Evolutionary conservation across 352 stramenopile species (phyloP), one percentile per base, ranked within the genome.

Genomic region (Phytopythium sindhum): DNA sequence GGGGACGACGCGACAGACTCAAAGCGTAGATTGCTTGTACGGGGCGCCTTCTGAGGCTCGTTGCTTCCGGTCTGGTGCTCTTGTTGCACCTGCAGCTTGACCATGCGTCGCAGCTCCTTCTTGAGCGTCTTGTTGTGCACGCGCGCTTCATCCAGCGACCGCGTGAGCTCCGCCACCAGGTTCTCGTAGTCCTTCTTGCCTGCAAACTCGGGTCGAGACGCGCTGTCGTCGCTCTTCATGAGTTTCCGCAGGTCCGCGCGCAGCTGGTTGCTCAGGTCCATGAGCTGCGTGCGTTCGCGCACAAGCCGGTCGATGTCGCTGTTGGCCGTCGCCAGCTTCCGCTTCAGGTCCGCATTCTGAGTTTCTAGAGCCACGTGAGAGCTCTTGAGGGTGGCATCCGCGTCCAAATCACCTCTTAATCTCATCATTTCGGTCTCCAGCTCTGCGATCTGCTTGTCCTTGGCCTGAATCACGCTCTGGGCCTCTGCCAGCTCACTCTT

Each of bases 61-160:
- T 64, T 51, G 15, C 55, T 41, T 15, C 44, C 57, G 7, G 29
- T 48, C 28, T 54, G 63, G 50, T 61, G 66, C 7, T 76, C 44
- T 26, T 74, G 66, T n/a, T 73, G 61, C 4, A 86, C 68, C 17
- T 90, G 81, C 26, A 87, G n/a, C 62, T 89, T 90, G 12, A 89
- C 70, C 77, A 90, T 85, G 0, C 83, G 72, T 1, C 83, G 76
- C 24, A 94, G 71, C 42, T 94, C 83, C 55, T 91, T 94, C 70
- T 92, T 94, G 10, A 94, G 75, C 10, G 84, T 89, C 60, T 90
- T 91, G 67, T 94, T 94, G 67, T 89, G 74, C 45, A 89, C 14
- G 10, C 73, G 78, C 4, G 69, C 68, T 57, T 94, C 85, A 53
- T 92, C 83, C 11, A 94, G 79, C 10, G 82, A 89, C 17, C 72